A percentile compares a stretch with the other conserved stretches of the same genome.
These are phyloP conservation scores for Artemisia argyi DNA, from an alignment of 129 eudicot species.

Conservation along the genomic window DNA sequence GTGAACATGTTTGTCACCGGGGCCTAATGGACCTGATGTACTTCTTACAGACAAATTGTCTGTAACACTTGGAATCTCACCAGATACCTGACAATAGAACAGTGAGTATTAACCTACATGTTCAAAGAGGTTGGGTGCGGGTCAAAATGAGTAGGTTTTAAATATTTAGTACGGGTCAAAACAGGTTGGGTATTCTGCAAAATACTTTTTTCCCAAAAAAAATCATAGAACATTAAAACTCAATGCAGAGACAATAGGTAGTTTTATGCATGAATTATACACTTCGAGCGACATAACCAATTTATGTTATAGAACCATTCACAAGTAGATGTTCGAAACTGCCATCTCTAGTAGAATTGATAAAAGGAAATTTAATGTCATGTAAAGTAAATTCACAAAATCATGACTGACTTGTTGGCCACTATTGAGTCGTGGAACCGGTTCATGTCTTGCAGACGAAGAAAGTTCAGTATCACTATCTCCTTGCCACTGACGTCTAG, in stretches of 20 bases:
- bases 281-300: neutral
- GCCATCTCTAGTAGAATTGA: too few species aligned
- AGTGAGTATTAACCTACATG: neutral
- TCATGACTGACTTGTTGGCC: conserved; percentile 65
- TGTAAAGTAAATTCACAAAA: neutral
- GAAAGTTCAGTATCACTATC: conserved; percentile 67
- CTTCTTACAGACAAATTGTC: conserved; percentile 78
- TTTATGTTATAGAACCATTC: neutral
- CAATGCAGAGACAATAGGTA: neutral
- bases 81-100: conserved; percentile 54
- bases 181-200: too few species aligned
- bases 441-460: conserved; percentile 83
- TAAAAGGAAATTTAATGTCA: too few species aligned
- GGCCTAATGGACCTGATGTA: conserved; percentile 88
- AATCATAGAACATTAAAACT: too few species aligned
- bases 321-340: too few species aligned
- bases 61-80: conserved; percentile 74
- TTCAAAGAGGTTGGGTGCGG: neutral
- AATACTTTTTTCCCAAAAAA: too few species aligned
- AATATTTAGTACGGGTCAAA: neutral
- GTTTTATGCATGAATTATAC: too few species aligned
- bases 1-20: conserved; percentile 67
- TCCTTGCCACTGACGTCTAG: conserved; percentile 76
- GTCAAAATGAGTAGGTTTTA: neutral
- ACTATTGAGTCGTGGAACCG: conserved; percentile 76